Percentiles rank a stretch among this genome's conserved stretches.
phyloP scores from a whole-genome alignment of 129 eudicot genomes.

The Flaveria bidentis region DNA sequence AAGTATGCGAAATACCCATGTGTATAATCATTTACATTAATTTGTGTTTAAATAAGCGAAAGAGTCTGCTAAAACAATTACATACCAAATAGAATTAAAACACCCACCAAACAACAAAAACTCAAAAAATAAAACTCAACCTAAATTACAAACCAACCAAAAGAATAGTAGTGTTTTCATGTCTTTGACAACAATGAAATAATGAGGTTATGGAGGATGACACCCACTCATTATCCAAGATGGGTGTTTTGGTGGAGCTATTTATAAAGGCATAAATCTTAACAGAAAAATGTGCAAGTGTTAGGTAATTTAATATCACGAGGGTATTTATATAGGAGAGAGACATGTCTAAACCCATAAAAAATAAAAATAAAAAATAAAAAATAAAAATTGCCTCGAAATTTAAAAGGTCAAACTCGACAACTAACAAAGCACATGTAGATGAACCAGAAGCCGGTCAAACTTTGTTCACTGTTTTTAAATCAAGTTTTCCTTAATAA shows the following conservation, averaged over 20 bases:
- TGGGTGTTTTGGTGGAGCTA: not conserved
- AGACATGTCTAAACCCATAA: not conserved
- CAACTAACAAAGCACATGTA: slow-evolving; percentile 17
- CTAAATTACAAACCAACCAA: too few relatives aligned
- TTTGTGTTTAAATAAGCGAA: too few relatives aligned
- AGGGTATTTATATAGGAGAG: not conserved
- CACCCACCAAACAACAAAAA: too few relatives aligned
- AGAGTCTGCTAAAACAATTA: too few relatives aligned
- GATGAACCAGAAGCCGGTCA: slow-evolving; percentile 12
- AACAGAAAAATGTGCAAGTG: not conserved
- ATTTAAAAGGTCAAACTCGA: slow-evolving; percentile 17
- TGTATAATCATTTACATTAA: too few relatives aligned
- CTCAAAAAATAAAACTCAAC: not conserved
- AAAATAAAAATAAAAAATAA: too few relatives aligned
- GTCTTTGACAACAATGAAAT: not conserved
- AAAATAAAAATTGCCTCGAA: not conserved
- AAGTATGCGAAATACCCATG: too few relatives aligned
- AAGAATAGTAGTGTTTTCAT: not conserved
- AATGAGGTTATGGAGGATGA: not conserved
- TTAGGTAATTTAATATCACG: not conserved
- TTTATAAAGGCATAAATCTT: not conserved
- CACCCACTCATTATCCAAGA: not conserved
- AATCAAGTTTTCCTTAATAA: too few relatives aligned
- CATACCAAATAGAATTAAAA: too few relatives aligned
- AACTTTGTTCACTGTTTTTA: slow-evolving; percentile 2